Base-by-base conservation (phyloP, 148 eudicot genomes). In the Rhododendron ferrugineum region DNA sequence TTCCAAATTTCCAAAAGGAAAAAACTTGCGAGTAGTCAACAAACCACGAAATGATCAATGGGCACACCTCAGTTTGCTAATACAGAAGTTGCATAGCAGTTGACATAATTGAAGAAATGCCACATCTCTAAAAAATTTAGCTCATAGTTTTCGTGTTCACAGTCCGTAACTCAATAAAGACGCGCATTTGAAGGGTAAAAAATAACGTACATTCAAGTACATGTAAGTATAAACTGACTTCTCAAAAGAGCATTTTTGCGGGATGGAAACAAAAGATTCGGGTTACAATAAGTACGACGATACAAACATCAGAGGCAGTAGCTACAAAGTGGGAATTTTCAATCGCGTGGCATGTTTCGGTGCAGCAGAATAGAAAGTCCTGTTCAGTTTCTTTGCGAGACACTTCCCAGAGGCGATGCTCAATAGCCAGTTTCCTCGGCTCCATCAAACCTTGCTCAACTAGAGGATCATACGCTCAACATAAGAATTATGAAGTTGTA, bases 401-500 rank as follows among this genome's bases (percentile, higher is more conserved):
- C 83, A 90, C 93, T 90, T 93, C 91, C 96, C 93, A 92, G n/a
- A 92, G 92, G 50, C 90, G 85, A 79, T 82, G 90, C 87, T 91
- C 94, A 70, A 92, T 92, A 76, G 92, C 93, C 88, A 94, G 78
- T 87, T 96, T 94, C 88, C 96, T 89, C 88, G 93, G 89, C 93
- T 95, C 98, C 88, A 84, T 88, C 82, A 95, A 82, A 58, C 98
- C 98, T 88, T 89, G 93, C 83, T 95, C 98, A 84, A 88, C 96
- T 96, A 89, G 36, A 87, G 68, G 46, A 52, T 28, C 49, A 46
- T 46, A 46, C 49, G 79, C 40, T 73, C 70, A 79, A 13, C 78
- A 76, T 62, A 52, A 83, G 42, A 42, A 58, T 40, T 60, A 80
- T 4, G 54, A 64, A 79, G 64, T 52, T 34, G 28, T 26, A 1